Evolutionary conservation across 257 asterid genomes (phyloP).

Genomic region (Lycium barbarum): DNA sequence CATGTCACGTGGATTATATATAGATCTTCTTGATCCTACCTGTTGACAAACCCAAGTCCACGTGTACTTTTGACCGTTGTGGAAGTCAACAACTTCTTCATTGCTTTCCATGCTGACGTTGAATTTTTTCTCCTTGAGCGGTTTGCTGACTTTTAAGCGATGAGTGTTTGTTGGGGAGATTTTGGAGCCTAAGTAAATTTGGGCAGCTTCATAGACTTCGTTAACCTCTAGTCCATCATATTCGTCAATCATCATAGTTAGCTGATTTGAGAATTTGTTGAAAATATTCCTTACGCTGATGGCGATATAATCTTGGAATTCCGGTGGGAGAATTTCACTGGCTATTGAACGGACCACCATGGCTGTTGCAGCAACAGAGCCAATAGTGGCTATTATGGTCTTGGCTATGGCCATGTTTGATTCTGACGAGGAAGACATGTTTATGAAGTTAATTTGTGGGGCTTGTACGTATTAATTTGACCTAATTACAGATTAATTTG

Average conservation of each 20-base stretch:
- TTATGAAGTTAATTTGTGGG: background rate
- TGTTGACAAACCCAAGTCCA: slow-evolving; percentile 56
- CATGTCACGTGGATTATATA: slow-evolving; percentile 48
- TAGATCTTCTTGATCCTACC: slow-evolving; percentile 15
- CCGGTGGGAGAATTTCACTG: background rate
- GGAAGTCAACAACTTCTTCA: slow-evolving; percentile 29
- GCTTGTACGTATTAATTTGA: too few species aligned
- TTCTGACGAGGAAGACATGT: slow-evolving; percentile 40
- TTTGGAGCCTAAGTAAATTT: background rate
- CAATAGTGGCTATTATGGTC: background rate
- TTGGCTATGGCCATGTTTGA: background rate
- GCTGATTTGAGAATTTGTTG: background rate
- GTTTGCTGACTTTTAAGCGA: background rate
- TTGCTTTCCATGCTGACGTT: background rate
- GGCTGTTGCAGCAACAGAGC: slow-evolving; percentile 43
- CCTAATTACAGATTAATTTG: too few species aligned
- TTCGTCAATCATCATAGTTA: background rate
- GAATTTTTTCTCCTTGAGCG: background rate
- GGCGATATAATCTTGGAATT: background rate
- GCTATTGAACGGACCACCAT: background rate
- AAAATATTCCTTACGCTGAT: background rate
- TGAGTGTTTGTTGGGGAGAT: background rate
- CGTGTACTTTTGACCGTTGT: slow-evolving; percentile 44
- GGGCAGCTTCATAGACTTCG: background rate
- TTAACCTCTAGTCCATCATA: background rate